Conservation (phyloP, 495 filamentous ascomycete genomes). For the Lophiotrema nucula region DNA sequence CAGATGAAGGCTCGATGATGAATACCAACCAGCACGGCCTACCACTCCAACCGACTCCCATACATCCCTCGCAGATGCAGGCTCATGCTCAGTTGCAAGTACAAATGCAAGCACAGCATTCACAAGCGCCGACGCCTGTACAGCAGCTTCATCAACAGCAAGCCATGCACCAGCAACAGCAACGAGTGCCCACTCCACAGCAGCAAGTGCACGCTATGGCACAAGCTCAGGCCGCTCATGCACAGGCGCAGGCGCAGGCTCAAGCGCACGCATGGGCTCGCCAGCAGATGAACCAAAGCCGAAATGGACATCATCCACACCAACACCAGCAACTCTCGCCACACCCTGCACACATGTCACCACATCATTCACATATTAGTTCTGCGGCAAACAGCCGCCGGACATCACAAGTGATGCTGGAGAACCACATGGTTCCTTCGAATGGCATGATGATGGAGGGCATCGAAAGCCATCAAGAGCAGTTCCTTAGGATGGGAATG, state of each 20-base stretch:
- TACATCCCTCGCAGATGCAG: slow-evolving; percentile 10
- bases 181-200: neutral
- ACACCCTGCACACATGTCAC: slow-evolving; percentile 27
- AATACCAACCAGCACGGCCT: neutral
- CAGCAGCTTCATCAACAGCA: slow-evolving; percentile 35
- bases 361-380: slow-evolving; percentile 25
- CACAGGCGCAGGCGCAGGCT: slow-evolving; percentile 25
- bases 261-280: slow-evolving; percentile 21
- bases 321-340: slow-evolving; percentile 26
- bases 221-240: slow-evolving; percentile 24
- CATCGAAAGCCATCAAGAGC: slow-evolving; percentile 24
- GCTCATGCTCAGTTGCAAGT: slow-evolving; percentile 7
- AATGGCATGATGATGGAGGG: slow-evolving; percentile 30
- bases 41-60: slow-evolving; percentile 15
- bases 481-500: slow-evolving; percentile 26
- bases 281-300: slow-evolving; percentile 32
- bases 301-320: slow-evolving; percentile 26
- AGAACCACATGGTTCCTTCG: slow-evolving; percentile 4
- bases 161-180: slow-evolving; percentile 26
- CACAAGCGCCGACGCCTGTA: neutral
- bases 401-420: slow-evolving; percentile 17
- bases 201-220: slow-evolving; percentile 38
- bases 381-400: slow-evolving; percentile 22
- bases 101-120: slow-evolving; percentile 10
- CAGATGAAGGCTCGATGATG: slow-evolving; percentile 21